A percentile compares a stretch with the other conserved stretches of the same genome.
These are phyloP conservation scores for Fusarium acutatum DNA, from an alignment of 2,329 filamentous ascomycete genomes.

Conservation along the genomic window DNA sequence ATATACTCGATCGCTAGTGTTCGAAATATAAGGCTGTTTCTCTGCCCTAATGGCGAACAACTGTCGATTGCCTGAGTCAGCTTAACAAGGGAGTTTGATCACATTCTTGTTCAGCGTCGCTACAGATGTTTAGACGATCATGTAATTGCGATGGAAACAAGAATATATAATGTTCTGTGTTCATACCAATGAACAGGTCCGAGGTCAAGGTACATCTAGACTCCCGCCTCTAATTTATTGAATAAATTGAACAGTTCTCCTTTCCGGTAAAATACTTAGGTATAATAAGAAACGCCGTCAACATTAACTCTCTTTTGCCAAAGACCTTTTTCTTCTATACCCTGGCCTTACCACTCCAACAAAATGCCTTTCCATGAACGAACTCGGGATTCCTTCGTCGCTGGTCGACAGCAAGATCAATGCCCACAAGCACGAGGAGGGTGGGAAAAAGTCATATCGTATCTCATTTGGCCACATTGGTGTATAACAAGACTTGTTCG, in stretches of 20 bases:
- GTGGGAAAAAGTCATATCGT: neutral
- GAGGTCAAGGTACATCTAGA: neutral
- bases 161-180: neutral
- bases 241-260: neutral
- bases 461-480: neutral
- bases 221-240: neutral
- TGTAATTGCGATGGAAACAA: neutral
- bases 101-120: neutral
- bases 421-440: constrained; percentile 2
- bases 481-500: neutral
- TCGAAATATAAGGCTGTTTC: neutral
- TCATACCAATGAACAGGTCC: neutral
- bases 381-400: neutral
- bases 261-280: neutral
- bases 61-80: neutral
- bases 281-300: neutral
- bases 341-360: neutral
- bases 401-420: neutral
- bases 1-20: neutral
- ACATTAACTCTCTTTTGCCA: neutral
- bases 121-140: neutral
- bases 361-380: neutral
- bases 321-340: neutral
- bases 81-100: constrained; percentile 12
- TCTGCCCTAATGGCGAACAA: neutral